Conservation (phyloP, 2,329 filamentous ascomycete species). For the Metarhizium humberi region DNA sequence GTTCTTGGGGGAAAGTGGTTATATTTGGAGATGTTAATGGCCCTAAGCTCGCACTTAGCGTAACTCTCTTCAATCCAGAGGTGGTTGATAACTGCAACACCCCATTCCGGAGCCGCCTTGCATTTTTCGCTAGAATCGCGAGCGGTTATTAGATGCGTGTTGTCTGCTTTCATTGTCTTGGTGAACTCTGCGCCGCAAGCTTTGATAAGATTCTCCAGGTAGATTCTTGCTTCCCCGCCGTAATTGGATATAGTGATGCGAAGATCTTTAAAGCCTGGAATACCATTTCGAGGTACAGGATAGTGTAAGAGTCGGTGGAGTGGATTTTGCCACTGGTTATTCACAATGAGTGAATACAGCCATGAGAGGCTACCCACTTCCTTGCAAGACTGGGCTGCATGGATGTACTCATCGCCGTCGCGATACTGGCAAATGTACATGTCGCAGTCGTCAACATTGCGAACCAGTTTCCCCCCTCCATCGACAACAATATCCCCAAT, state of each 20-base stretch:
- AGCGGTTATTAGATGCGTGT: slow-evolving; percentile 91
- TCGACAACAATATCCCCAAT: slow-evolving; percentile 61
- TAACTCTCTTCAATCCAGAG: slow-evolving; percentile 98
- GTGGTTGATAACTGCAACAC: slow-evolving; percentile 82
- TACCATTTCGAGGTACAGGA: slow-evolving; percentile 65
- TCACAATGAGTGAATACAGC: slow-evolving; percentile 86
- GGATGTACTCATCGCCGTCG: slow-evolving; percentile 67
- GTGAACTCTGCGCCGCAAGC: slow-evolving; percentile 84
- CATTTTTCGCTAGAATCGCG: slow-evolving; percentile 88
- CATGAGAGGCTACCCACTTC: slow-evolving; percentile 88
- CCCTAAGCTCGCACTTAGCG: slow-evolving; percentile 71
- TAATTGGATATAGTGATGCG: slow-evolving; percentile 93
- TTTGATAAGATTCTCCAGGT: slow-evolving; percentile 82
- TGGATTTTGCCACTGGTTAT: slow-evolving; percentile 82
- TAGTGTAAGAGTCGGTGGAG: slow-evolving; percentile 81
- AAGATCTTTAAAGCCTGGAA: slow-evolving; percentile 68
- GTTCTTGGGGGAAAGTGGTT: slow-evolving; percentile 80
- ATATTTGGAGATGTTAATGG: slow-evolving; percentile 65
- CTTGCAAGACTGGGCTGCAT: slow-evolving; percentile 66
- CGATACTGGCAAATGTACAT: slow-evolving; percentile 85
- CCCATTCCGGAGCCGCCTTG: slow-evolving; percentile 86
- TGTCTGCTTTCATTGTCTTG: slow-evolving; percentile 89
- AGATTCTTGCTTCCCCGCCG: slow-evolving; percentile 84
- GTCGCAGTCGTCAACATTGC: slow-evolving; percentile 59
- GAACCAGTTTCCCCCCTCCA: slow-evolving; percentile 62